phyloP scores from a whole-genome alignment of 768 basidiomycete species.

The Xerocomellus amylosporus region DNA sequence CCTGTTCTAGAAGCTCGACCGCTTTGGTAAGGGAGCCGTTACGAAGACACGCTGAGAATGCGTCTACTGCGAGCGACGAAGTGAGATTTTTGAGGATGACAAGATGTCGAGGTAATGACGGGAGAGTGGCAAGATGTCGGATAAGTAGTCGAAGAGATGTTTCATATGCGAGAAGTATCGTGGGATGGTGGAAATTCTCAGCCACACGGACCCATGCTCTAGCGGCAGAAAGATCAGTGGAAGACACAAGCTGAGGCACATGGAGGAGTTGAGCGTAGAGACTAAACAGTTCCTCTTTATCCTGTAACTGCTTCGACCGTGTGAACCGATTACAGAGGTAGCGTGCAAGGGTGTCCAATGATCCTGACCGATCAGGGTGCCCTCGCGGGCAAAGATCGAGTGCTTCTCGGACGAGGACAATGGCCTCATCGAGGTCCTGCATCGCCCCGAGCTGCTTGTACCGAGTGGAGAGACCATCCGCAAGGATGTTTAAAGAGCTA shows the following conservation, averaged over 20 bases:
- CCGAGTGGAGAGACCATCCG: neutral
- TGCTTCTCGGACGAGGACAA: neutral
- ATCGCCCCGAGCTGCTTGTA: neutral
- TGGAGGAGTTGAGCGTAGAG: neutral
- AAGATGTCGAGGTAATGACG: neutral
- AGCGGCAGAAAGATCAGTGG: neutral
- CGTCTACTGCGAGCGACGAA: constrained; percentile 6
- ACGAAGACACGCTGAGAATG: constrained; percentile 13
- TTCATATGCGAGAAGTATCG: constrained; percentile 8
- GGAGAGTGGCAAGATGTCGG: neutral
- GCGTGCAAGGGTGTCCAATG: neutral
- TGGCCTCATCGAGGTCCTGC: neutral
- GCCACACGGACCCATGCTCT: neutral
- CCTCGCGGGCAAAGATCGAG: neutral
- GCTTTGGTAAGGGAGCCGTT: constrained; percentile 4
- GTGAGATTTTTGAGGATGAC: neutral
- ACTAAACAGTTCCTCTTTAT: neutral
- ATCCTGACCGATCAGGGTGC: neutral
- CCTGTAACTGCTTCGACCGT: neutral
- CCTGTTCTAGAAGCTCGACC: constrained; percentile 33
- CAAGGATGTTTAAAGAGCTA: neutral
- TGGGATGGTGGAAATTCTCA: neutral
- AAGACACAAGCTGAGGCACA: neutral
- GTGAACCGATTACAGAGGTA: neutral
- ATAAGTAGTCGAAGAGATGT: neutral